Evolutionary conservation across 2,329 filamentous ascomycete genomes (phyloP).

Genomic region (Fusarium sp.): DNA sequence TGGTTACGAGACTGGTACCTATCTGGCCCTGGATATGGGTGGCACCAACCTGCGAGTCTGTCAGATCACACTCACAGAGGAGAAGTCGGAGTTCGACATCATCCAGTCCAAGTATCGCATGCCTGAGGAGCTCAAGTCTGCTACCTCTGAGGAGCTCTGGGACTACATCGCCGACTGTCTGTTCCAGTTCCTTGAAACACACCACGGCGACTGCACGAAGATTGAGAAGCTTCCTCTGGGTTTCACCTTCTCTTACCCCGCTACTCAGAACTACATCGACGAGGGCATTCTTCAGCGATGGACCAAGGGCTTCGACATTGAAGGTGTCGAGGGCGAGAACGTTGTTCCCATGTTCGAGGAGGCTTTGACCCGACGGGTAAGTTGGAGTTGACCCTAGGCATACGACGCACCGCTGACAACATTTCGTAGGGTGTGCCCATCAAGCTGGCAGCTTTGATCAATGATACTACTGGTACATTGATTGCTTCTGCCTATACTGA

Average conservation of each 20-base stretch:
- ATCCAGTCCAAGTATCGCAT: conserved; percentile 97
- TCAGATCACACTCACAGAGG: conserved; percentile 88
- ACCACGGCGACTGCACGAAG: conserved; percentile 76
- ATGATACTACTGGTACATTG: conserved; percentile 96
- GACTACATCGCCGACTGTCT: conserved; percentile 95
- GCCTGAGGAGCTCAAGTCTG: conserved; percentile 91
- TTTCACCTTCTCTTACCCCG: conserved; percentile 97
- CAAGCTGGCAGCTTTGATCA: conserved; percentile 92
- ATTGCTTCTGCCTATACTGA: conserved; percentile 99
- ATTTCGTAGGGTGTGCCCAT: conserved; percentile 82
- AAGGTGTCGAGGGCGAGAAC: conserved; percentile 89
- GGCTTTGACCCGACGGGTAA: conserved; percentile 72
- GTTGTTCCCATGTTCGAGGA: conserved; percentile 90
- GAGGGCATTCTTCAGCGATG: conserved; percentile 93
- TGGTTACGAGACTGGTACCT: conserved; percentile 88
- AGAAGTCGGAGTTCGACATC: conserved; percentile 92
- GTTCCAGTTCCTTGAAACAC: conserved; percentile 88
- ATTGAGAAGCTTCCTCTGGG: conserved; percentile 80
- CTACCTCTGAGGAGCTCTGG: conserved; percentile 87
- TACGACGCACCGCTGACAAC: conserved; percentile 18
- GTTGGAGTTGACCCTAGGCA: conserved; percentile 2
- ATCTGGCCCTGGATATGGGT: conserved; percentile 92
- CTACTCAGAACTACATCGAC: conserved; percentile 92
- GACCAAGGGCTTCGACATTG: conserved; percentile 98
- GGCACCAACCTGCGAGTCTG: conserved; percentile 96